phyloP scores from a whole-genome alignment of 371 early-diverging fungal genomes.

The Mortierella sp. region DNA sequence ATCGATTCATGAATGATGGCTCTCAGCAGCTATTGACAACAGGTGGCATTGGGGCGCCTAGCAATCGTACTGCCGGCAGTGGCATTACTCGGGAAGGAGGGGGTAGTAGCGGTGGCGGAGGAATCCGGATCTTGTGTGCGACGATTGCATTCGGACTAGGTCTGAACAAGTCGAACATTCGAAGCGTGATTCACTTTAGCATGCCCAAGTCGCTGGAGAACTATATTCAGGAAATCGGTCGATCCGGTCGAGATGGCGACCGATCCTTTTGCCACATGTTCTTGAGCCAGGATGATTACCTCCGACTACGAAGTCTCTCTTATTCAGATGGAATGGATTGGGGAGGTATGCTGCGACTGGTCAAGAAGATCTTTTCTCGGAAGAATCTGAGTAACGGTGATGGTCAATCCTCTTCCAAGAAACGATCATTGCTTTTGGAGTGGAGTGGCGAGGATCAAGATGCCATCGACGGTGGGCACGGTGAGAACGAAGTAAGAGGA shows the following conservation, averaged over 20 bases:
- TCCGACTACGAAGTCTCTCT: slow-evolving; percentile 68
- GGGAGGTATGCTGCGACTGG: slow-evolving; percentile 57
- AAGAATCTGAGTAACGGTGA: slow-evolving; percentile 5
- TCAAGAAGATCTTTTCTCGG: slow-evolving; percentile 56
- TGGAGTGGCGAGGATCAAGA: slow-evolving; percentile 1
- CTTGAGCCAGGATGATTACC: slow-evolving; percentile 74
- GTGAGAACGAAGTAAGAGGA: neutral
- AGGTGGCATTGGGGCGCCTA: neutral
- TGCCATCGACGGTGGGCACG: neutral
- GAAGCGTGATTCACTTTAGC: slow-evolving; percentile 84
- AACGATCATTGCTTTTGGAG: neutral
- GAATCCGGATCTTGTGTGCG: slow-evolving; percentile 76
- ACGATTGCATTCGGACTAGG: slow-evolving; percentile 92
- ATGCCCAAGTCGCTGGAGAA: slow-evolving; percentile 85
- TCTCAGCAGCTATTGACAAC: neutral
- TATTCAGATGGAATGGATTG: slow-evolving; percentile 67
- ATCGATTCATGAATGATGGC: slow-evolving; percentile 64
- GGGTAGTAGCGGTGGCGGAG: slow-evolving; percentile 3
- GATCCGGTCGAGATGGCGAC: slow-evolving; percentile 85
- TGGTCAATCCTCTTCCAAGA: neutral
- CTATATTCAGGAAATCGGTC: slow-evolving; percentile 88
- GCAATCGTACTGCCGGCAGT: neutral
- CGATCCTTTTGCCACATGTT: slow-evolving; percentile 74
- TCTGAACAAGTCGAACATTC: slow-evolving; percentile 83
- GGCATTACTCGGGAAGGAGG: neutral